Conservation (phyloP, 768 basidiomycete species). For the Leccinellum luteum region DNA sequence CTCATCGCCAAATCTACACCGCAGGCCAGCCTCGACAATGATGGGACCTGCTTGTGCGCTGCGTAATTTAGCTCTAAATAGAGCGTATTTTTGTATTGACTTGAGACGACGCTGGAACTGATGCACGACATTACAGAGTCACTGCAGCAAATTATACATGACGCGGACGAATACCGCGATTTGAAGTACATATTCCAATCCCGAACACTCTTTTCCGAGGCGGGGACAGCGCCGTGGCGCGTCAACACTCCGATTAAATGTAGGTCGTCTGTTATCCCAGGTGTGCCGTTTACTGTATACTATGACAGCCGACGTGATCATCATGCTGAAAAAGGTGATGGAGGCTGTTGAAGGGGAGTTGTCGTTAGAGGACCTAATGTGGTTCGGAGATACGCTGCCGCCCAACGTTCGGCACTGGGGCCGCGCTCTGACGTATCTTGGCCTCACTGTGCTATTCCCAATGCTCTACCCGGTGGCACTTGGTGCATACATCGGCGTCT, state of each 20-base stretch:
- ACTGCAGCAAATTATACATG: not conserved
- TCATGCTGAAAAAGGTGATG: conserved; percentile 21
- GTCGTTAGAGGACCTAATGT: conserved; percentile 15
- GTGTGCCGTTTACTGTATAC: too few species aligned
- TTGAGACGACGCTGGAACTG: not conserved
- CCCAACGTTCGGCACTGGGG: conserved; percentile 21
- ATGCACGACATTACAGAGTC: not conserved
- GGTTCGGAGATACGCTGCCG: conserved; percentile 13
- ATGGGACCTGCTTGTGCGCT: conserved; percentile 26
- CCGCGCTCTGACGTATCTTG: too few species aligned
- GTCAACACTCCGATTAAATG: not conserved
- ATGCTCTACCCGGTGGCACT: too few species aligned
- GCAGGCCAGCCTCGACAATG: conserved; percentile 17
- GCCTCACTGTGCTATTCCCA: too few species aligned
- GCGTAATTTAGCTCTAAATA: conserved; percentile 15
- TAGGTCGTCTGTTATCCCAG: not conserved
- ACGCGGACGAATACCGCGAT: not conserved
- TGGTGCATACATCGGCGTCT: too few species aligned
- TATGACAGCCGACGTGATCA: conserved; percentile 12
- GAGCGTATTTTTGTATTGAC: conserved; percentile 1
- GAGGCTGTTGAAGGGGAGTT: conserved; percentile 13
- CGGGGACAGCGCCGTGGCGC: not conserved
- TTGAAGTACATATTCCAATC: not conserved
- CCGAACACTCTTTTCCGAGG: not conserved
- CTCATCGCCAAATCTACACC: not conserved